A percentile compares a stretch with the other conserved stretches of the same genome.
Conservation (phyloP, 306 rosid species). For the peach (Prunus persica) region Prunus_persica_NCBIv2 NC_034010.1:25965501-25966000, state of each 20-base stretch:
- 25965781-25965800: neutral
- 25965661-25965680: neutral
- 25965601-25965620: neutral
- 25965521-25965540: slow-evolving; percentile 83
- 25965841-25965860: neutral
- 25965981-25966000: neutral
- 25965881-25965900: too few relatives aligned
- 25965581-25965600: neutral
- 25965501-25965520: slow-evolving; percentile 90
- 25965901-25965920: too few relatives aligned
- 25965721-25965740: neutral
- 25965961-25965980: neutral
- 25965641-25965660: neutral
- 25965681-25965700: neutral
- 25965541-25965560: slow-evolving; percentile 92
- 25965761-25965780: neutral
- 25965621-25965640: neutral
- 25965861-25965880: neutral
- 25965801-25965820: neutral
- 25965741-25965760: neutral
- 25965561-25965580: neutral
- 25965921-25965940: neutral
- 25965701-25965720: neutral
- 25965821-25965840: neutral
- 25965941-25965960: neutral